phyloP scores from a whole-genome alignment of 192 early-diverging fungal species.

The Entomortierella beljakovae region DNA sequence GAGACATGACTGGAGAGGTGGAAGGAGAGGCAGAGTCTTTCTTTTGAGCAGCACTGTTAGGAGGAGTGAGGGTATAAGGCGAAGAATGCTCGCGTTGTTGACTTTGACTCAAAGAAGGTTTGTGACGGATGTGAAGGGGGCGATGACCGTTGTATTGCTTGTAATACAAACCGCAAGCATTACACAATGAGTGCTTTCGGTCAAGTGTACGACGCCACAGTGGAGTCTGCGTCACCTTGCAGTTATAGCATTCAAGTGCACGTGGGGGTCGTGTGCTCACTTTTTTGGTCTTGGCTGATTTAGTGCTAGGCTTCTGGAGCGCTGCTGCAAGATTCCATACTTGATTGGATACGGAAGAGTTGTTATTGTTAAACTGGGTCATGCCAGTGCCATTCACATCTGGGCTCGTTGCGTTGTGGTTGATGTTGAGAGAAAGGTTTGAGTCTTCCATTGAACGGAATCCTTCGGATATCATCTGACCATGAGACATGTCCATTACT shows the following conservation, averaged over 20 bases:
- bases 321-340: conserved; percentile 42
- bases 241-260: conserved; percentile 77
- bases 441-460: conserved; percentile 23
- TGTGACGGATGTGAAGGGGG: conserved; percentile 68
- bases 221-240: conserved; percentile 79
- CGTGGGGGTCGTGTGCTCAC: conserved; percentile 57
- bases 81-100: conserved; percentile 47
- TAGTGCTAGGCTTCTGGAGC: conserved; percentile 39
- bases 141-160: conserved; percentile 72
- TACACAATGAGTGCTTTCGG: conserved; percentile 83
- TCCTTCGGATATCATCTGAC: conserved; percentile 22
- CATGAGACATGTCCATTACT: conserved; percentile 33
- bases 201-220: conserved; percentile 85
- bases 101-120: conserved; percentile 51
- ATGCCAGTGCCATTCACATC: conserved; percentile 8
- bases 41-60: conserved; percentile 8
- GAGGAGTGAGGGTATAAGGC: conserved; percentile 52
- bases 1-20: conserved; percentile 28
- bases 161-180: conserved; percentile 82
- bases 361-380: conserved; percentile 8
- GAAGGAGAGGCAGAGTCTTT: conserved; percentile 2
- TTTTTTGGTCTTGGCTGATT: conserved; percentile 56
- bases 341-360: conserved; percentile 9
- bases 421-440: conserved; percentile 3
- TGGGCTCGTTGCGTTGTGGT: conserved; percentile 4